phyloP scores from a whole-genome alignment of 371 early-diverging fungal species.

The Mortierella sp. region DNA sequence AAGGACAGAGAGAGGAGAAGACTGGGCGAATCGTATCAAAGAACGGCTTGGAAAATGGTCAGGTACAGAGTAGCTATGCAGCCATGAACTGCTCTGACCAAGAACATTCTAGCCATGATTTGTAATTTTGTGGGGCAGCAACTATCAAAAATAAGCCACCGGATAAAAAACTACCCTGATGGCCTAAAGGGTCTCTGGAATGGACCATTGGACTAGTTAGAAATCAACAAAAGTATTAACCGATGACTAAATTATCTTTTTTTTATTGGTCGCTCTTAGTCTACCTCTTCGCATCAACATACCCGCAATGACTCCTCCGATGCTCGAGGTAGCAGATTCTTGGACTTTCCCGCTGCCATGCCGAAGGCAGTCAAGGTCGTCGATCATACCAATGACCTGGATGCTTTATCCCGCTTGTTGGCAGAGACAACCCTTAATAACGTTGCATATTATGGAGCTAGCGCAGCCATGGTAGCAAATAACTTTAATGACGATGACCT shows the following conservation, averaged over 20 bases:
- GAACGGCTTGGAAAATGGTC: background rate
- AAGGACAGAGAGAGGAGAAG: background rate
- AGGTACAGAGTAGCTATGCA: background rate
- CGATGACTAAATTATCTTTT: background rate
- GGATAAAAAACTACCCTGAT: background rate
- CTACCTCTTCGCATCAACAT: background rate
- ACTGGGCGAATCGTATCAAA: conserved; percentile 3
- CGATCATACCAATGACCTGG: conserved; percentile 29
- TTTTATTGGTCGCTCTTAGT: background rate
- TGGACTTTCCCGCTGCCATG: conserved; percentile 25
- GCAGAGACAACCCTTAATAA: conserved; percentile 33
- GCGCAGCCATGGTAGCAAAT: conserved; percentile 29
- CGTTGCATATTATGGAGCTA: conserved; percentile 22
- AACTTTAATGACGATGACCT: conserved; percentile 37
- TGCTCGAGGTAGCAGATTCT: conserved; percentile 6
- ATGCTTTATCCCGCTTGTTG: conserved; percentile 14
- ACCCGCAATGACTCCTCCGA: background rate
- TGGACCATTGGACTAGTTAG: too few relatives aligned
- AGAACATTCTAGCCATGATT: too few relatives aligned
- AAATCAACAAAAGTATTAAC: background rate
- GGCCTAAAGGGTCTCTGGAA: too few relatives aligned
- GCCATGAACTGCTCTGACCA: background rate
- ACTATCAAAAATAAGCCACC: background rate
- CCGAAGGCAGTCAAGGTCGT: conserved; percentile 31
- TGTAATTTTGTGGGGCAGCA: background rate